Evolutionary conservation across 805 yeast genomes (phyloP), one percentile per base, ranked within the genome.

Genomic region (Debaryomyces castellii): DNA sequence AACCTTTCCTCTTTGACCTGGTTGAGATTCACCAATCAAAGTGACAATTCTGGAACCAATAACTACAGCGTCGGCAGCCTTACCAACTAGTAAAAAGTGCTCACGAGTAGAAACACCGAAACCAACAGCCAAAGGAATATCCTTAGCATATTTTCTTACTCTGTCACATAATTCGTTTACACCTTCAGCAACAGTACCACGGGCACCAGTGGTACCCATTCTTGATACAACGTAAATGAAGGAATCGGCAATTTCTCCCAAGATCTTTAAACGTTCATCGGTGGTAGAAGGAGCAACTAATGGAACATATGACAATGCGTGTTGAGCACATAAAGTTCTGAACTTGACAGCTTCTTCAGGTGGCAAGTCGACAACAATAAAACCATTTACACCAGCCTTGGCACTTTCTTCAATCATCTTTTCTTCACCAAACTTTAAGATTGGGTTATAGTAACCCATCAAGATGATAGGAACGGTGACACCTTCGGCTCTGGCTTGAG

Each of bases 361-460:
- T 41, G 99, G 99, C 57, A 94, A 74, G 66, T 94, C 99, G 36
- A 92, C 97, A 42, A 94, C 82, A 58, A 94, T 85, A 67, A 85
- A 94, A 20, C 98, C 99, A 61, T 89, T 90, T 40, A 90, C 99
- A 52, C 99, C 99, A 1, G 91, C 96, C 20, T 71, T 76, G 43
- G 83, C 82, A n/a, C 95, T 78, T 51, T 86, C 96, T 50, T 75
- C 71, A 51, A 90, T 81, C 72, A 94, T 76, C 64, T 82, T 76
- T 57, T 85, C 85, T 70, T 94, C 99, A 44, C 97, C 99, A 63
- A 85, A 92, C 53, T 79, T 84, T 63, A 89, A 65, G 53, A 94
- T 82, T 12, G 99, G 99, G 69, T 94, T 94, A 73, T 89, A 94
- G 78, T 94, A 94, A 48, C 99, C 99, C 99, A 94, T 94, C 44